Conservation (phyloP, 2,329 filamentous ascomycete species). For the Aaosphaeria pasadenensis region DNA sequence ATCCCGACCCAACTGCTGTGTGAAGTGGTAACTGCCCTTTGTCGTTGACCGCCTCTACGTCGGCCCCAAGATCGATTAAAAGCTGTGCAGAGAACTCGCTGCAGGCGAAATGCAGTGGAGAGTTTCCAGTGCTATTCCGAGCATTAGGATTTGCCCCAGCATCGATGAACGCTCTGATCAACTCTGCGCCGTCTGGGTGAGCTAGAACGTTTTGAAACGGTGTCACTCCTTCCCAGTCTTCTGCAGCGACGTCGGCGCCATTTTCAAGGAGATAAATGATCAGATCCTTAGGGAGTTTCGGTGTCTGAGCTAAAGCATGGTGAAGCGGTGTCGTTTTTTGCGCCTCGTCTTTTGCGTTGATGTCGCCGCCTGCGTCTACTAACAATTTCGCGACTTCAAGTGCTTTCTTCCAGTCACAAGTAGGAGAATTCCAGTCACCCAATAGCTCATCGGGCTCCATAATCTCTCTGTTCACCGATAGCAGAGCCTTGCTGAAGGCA, state of each 20-base stretch:
- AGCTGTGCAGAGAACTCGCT: not conserved
- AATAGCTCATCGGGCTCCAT: too few relatives aligned
- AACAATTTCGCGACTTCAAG: not conserved
- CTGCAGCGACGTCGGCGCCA: not conserved
- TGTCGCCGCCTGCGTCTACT: not conserved
- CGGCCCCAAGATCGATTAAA: not conserved
- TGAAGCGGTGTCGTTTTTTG: not conserved
- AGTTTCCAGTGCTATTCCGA: not conserved
- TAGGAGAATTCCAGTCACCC: too few relatives aligned
- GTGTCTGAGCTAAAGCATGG: not conserved
- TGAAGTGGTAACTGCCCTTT: conserved; percentile 4
- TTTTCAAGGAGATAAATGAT: not conserved
- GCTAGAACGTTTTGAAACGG: not conserved
- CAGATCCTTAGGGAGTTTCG: not conserved
- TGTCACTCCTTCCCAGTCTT: not conserved
- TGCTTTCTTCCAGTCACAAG: too few relatives aligned
- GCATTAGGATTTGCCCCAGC: not conserved
- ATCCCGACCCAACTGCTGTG: conserved; percentile 1
- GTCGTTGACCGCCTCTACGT: conserved; percentile 4
- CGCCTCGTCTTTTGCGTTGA: not conserved
- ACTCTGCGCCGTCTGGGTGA: not conserved
- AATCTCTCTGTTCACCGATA: too few relatives aligned
- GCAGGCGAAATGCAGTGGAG: not conserved
- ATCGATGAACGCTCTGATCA: not conserved
- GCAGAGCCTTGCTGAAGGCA: too few relatives aligned